Evolutionary conservation across 345 rosid genomes (phyloP).

Genomic region (Citrus sinensis): DNA sequence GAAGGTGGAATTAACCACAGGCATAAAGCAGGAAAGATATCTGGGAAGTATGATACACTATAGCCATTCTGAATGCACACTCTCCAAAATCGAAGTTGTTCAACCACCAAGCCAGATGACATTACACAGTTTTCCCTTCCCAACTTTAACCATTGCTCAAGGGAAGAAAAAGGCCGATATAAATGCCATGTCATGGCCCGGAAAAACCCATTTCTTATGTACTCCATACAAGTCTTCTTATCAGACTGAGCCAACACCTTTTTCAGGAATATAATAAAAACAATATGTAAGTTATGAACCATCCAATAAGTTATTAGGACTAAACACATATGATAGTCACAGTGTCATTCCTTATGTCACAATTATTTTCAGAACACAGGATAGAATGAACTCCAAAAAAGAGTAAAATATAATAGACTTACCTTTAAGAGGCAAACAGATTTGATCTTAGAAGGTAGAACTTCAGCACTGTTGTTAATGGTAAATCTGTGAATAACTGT

Average conservation of each 20-base stretch:
- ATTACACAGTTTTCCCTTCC: slow-evolving; percentile 74
- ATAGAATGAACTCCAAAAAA: not conserved
- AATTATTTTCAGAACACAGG: not conserved
- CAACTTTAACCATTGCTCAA: slow-evolving; percentile 63
- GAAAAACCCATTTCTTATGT: slow-evolving; percentile 51
- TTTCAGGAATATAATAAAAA: slow-evolving; percentile 3
- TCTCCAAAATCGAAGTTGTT: slow-evolving; percentile 83
- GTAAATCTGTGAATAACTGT: slow-evolving; percentile 59
- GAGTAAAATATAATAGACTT: not conserved
- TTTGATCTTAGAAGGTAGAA: slow-evolving; percentile 54
- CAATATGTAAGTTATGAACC: not conserved
- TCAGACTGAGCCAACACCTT: slow-evolving; percentile 79
- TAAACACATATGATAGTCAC: not conserved
- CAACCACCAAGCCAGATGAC: slow-evolving; percentile 69
- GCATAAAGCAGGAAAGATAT: slow-evolving; percentile 75
- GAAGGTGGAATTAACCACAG: slow-evolving; percentile 84
- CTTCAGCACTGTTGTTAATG: slow-evolving; percentile 33
- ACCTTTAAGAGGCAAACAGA: slow-evolving; percentile 74
- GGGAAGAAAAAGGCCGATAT: slow-evolving; percentile 52
- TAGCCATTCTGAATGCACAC: slow-evolving; percentile 65
- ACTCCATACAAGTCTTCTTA: slow-evolving; percentile 48
- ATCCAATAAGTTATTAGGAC: not conserved
- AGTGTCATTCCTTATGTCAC: not conserved
- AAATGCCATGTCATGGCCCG: slow-evolving; percentile 66
- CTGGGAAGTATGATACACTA: slow-evolving; percentile 62